Base-by-base conservation (phyloP, 2,329 filamentous ascomycete species). In the Trichoderma sp. region DNA sequence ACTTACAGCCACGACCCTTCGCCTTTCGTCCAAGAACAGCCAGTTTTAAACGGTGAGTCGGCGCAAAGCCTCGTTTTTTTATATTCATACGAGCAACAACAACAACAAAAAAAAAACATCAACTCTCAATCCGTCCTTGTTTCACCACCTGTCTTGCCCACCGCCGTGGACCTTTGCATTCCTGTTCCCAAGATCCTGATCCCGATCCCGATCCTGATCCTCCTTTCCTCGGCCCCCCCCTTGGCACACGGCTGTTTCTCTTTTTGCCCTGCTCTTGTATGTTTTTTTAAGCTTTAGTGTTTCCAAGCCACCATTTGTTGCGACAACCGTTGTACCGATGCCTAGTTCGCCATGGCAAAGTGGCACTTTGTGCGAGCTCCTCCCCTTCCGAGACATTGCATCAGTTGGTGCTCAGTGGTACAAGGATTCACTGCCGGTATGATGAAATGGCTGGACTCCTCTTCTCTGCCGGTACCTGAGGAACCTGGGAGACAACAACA, bases 371-470 rank as follows among this genome's bases (percentile, higher is more conserved):
- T 57, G n/a, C 59, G 13, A 63, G 45, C 45, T 63, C 61, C 52
- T 65, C 61, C 35, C 52, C 52, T 65, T 37, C 52, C 61, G 48
- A 65, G 61, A 65, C 61, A 65, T 35, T 54, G 52, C 52, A 65
- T 57, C 52, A 65, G 27, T 52, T 65, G 61, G 61, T 57, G 25
- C 52, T 65, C 54, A 34, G 37, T 32, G 25, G 61, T 57, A 56
- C 61, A 57, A 56, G n/a, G 37, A 57, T 57, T 57, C 61, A 48
- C 25, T 19, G 50, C 39, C 45, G 61, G 52, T 34, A 48, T 25
- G 25, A 37, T 37, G 32, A 29, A 53, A n/a, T 34, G 19, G 27
- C 34, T 52, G 35, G 12, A 5, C 22, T 25, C 48, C 45, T 52
- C 22, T 17, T 61, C 12, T 8, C 35, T 45, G 39, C 39, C 39